Evolutionary conservation across 371 early-diverging fungal genomes (phyloP).

Genomic region (Conidiobolus incongruus): DNA sequence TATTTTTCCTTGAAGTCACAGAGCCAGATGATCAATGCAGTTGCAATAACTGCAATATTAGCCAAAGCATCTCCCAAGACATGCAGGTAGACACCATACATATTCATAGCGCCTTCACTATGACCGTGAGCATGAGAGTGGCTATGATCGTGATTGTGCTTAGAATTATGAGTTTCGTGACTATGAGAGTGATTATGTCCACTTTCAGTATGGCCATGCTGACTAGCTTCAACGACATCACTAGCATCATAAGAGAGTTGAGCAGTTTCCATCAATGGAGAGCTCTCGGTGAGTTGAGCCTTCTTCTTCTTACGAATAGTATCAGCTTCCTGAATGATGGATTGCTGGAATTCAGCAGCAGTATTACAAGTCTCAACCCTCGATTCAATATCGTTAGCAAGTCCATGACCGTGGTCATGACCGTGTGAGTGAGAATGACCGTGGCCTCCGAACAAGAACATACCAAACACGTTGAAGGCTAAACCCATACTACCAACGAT

Average conservation of each 20-base stretch:
- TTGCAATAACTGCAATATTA: constrained; percentile 71
- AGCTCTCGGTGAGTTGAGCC: background rate
- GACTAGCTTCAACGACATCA: background rate
- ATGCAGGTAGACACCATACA: constrained; percentile 86
- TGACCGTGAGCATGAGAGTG: constrained; percentile 14
- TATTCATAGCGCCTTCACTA: constrained; percentile 41
- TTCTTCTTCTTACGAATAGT: constrained; percentile 4
- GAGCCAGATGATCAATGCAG: constrained; percentile 59
- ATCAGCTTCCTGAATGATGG: constrained; percentile 6
- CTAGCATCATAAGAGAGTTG: background rate
- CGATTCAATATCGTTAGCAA: constrained; percentile 3
- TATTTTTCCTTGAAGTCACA: constrained; percentile 35
- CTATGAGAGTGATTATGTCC: too few species aligned
- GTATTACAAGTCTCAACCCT: background rate
- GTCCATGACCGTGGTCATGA: constrained; percentile 13
- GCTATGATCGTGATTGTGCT: constrained; percentile 13
- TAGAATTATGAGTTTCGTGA: constrained; percentile 6
- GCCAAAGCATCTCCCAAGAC: constrained; percentile 89
- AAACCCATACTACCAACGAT: constrained; percentile 69
- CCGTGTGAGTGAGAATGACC: constrained; percentile 11
- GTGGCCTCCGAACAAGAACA: constrained; percentile 50
- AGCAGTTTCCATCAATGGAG: background rate
- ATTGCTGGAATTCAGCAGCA: background rate
- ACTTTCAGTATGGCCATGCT: too few species aligned
- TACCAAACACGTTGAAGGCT: constrained; percentile 54